Percentiles rank a stretch among this genome's conserved stretches.
Conservation (phyloP, 352 stramenopile genomes). For the Phytophthora tubulina region DNA sequence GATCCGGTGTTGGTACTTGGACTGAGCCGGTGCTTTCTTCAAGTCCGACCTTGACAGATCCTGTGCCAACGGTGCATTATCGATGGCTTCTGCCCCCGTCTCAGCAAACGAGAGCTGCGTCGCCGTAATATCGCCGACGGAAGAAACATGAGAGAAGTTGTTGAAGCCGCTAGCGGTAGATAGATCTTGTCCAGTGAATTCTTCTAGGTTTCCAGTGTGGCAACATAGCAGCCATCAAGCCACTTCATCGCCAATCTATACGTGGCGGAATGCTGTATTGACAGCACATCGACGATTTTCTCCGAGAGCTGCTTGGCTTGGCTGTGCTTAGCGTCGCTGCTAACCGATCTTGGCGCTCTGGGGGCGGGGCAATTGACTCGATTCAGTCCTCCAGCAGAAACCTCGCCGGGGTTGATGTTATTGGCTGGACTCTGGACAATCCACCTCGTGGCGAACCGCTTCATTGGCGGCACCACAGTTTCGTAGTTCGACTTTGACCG, state of each 20-base stretch:
- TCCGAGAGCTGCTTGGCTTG: slow-evolving; percentile 11
- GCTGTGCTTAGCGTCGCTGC: slow-evolving; percentile 9
- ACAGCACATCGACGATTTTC: slow-evolving; percentile 19
- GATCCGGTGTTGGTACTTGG: too few species aligned
- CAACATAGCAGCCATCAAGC: slow-evolving; percentile 7
- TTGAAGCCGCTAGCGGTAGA: too few species aligned
- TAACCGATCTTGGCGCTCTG: neutral
- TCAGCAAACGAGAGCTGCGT: neutral
- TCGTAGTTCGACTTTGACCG: slow-evolving; percentile 9
- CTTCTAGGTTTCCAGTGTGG: neutral
- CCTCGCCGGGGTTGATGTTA: slow-evolving; percentile 10
- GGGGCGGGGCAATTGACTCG: slow-evolving; percentile 1
- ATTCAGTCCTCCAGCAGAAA: slow-evolving; percentile 3
- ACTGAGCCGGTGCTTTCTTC: too few species aligned
- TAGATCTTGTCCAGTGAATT: slow-evolving; percentile 4
- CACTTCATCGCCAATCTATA: slow-evolving; percentile 8
- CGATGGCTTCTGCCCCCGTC: too few species aligned
- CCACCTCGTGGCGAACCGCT: slow-evolving; percentile 3
- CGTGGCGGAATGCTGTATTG: slow-evolving; percentile 5
- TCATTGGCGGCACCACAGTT: neutral
- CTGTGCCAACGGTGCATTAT: too few species aligned
- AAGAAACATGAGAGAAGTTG: too few species aligned
- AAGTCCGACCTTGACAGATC: too few species aligned
- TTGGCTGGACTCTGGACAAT: slow-evolving; percentile 9
- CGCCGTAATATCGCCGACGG: neutral